phyloP scores from a whole-genome alignment of 139 green algal species.

The Gonium pectorale region DNA sequence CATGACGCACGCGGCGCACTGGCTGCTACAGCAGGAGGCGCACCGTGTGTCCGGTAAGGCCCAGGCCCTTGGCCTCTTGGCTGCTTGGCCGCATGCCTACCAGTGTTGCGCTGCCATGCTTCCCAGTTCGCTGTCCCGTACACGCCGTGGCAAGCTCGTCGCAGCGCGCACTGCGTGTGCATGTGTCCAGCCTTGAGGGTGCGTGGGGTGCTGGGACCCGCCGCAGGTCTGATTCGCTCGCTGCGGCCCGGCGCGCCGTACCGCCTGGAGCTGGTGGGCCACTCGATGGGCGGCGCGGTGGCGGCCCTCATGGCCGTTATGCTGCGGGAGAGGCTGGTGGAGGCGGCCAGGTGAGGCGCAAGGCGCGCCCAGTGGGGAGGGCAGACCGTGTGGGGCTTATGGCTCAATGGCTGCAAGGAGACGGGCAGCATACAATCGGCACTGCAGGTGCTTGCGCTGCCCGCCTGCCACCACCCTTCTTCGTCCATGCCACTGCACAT shows the following conservation, averaged over 20 bases:
- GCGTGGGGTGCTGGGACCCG: neutral
- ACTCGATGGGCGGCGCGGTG: slow-evolving; percentile 63
- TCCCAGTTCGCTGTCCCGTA: neutral
- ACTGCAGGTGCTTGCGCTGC: no score
- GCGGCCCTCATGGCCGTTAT: slow-evolving; percentile 62
- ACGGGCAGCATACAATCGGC: no score
- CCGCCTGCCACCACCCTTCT: slow-evolving; percentile 19
- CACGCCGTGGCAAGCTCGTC: no score
- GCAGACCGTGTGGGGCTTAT: no score
- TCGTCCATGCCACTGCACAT: no score
- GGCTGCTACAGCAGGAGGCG: slow-evolving; percentile 21
- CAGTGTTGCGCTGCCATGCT: no score
- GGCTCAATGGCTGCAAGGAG: no score
- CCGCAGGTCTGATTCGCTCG: slow-evolving; percentile 21
- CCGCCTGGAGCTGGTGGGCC: slow-evolving; percentile 52
- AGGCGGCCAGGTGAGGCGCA: slow-evolving; percentile 18
- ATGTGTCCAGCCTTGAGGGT: no score
- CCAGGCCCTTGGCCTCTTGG: neutral
- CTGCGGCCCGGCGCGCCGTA: slow-evolving; percentile 24
- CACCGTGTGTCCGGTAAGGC: neutral
- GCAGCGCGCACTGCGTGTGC: no score
- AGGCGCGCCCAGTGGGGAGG: no score
- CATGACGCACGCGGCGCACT: slow-evolving; percentile 38
- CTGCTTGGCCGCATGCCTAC: no score
- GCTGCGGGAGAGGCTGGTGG: slow-evolving; percentile 42